Evolutionary conservation across 2,329 filamentous ascomycete species (phyloP).

Genomic region (Fusarium napiforme): DNA sequence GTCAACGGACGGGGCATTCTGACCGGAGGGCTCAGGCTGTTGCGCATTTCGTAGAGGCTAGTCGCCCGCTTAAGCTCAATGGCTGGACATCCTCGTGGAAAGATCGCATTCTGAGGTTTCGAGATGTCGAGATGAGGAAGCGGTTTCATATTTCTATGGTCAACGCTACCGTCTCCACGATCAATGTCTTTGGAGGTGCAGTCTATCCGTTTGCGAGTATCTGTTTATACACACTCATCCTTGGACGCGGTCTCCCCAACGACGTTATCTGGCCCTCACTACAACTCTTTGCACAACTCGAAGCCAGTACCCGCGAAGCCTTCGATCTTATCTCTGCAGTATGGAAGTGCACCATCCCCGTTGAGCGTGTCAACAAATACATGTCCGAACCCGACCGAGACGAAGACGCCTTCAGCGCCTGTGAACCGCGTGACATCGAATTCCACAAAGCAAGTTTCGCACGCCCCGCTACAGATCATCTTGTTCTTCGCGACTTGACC

Average conservation of each 20-base stretch:
- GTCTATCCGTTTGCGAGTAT: slow-evolving; percentile 85
- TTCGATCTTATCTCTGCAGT: slow-evolving; percentile 80
- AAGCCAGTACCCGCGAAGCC: slow-evolving; percentile 77
- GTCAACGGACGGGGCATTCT: slow-evolving; percentile 75
- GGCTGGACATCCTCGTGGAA: slow-evolving; percentile 54
- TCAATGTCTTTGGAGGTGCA: slow-evolving; percentile 77
- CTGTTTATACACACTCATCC: slow-evolving; percentile 80
- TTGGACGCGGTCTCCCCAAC: slow-evolving; percentile 74
- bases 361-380: slow-evolving; percentile 84
- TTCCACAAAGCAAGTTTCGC: slow-evolving; percentile 77
- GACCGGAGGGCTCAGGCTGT: slow-evolving; percentile 83
- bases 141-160: slow-evolving; percentile 51
- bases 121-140: slow-evolving; percentile 51
- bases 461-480: slow-evolving; percentile 75
- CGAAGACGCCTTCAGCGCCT: slow-evolving; percentile 54
- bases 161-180: slow-evolving; percentile 66
- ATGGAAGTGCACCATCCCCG: slow-evolving; percentile 84
- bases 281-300: slow-evolving; percentile 81
- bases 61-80: slow-evolving; percentile 69
- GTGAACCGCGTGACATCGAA: slow-evolving; percentile 54
- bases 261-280: slow-evolving; percentile 89
- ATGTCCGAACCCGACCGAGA: slow-evolving; percentile 87
- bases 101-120: slow-evolving; percentile 50
- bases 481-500: slow-evolving; percentile 60
- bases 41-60: slow-evolving; percentile 87